Base-by-base conservation (phyloP, 1,284 basidiomycete genomes). In the Pseudozyma pruni region DNA sequence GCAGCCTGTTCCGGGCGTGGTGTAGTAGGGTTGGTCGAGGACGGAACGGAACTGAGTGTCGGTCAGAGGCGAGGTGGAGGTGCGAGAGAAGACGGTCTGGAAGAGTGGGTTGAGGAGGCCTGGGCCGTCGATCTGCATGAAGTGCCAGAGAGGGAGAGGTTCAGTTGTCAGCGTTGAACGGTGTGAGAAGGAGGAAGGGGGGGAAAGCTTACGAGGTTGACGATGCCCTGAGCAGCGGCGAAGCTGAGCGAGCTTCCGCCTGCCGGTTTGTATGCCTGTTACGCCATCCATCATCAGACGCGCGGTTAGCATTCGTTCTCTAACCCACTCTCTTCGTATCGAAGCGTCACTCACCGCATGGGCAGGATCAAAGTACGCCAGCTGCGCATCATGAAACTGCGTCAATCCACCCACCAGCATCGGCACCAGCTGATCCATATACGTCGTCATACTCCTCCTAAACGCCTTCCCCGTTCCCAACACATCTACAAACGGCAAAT, bases 21-120 rank as follows among this genome's bases (percentile, higher is more conserved):
- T 62, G 52, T 55, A 62, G 43, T 55, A 51, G 22, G 52, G 52
- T 14, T 55, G 52, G 29, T 41, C 43, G n/a, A 55, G 48, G 19
- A 55, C 51, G 1, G 52, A 22, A 19, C 47, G 47, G 43, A 51
- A 55, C 3, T 17, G 32, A 13, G 46, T 10, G 10, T 25, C 59
- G 31, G 32, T 19, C 47, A 62, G 45, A 32, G 51, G 46, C 6
- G 34, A 49, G 23, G 25, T 29, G 1, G 51, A 25, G 35, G 35
- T 44, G 27, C 57, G 45, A 19, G 33, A 34, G 25, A 49, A 53
- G 5, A 49, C 17, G 20, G 50, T n/a, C 32, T 60, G 57, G 33
- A 52, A 34, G 27, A 61, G 23, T 4, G 58, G 51, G 3, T 35
- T 43, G 41, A 47, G 41, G 10, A 62, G 20, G 16, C 59, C 52